phyloP scores from a whole-genome alignment of 371 early-diverging fungal genomes.

The Quaeritorhiza haematococci region DNA sequence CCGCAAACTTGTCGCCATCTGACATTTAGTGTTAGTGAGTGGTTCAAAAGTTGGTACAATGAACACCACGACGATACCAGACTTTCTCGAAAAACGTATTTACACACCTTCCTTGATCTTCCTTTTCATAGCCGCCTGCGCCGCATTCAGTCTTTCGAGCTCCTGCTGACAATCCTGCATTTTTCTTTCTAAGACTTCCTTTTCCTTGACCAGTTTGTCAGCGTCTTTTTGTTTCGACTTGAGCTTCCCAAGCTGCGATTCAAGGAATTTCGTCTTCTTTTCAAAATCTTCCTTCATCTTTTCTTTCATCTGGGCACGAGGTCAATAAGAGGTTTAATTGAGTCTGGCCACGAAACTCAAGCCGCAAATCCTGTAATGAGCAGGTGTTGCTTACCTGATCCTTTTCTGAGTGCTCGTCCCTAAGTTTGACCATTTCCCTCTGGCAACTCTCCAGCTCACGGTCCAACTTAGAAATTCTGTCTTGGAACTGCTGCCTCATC shows the following conservation, averaged over 20 bases:
- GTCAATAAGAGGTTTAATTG: neutral
- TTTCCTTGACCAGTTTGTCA: constrained; percentile 17
- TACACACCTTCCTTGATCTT: constrained; percentile 29
- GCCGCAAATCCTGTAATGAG: neutral
- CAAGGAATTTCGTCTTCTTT: constrained; percentile 24
- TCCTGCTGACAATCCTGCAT: constrained; percentile 23
- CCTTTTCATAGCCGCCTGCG: constrained; percentile 23
- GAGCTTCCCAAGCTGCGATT: constrained; percentile 23
- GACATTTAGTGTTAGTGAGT: no score
- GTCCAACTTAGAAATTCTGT: constrained; percentile 24
- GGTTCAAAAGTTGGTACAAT: no score
- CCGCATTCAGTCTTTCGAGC: constrained; percentile 22
- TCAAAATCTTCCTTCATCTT: constrained; percentile 35
- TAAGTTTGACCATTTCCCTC: constrained; percentile 18
- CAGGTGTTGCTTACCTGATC: constrained; percentile 6
- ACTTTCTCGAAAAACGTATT: no score
- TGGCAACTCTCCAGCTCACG: constrained; percentile 25
- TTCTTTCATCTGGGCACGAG: constrained; percentile 11
- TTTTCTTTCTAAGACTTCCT: constrained; percentile 18
- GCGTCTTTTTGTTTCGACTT: constrained; percentile 27
- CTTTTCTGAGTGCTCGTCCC: constrained; percentile 19
- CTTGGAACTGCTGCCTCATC: constrained; percentile 20
- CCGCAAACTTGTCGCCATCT: constrained; percentile 27
- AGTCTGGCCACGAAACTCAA: neutral
- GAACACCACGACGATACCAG: no score